These are phyloP conservation scores for Clavariopsis aquatica DNA, from an alignment of 495 filamentous ascomycete genomes.

Conservation along the genomic window DNA sequence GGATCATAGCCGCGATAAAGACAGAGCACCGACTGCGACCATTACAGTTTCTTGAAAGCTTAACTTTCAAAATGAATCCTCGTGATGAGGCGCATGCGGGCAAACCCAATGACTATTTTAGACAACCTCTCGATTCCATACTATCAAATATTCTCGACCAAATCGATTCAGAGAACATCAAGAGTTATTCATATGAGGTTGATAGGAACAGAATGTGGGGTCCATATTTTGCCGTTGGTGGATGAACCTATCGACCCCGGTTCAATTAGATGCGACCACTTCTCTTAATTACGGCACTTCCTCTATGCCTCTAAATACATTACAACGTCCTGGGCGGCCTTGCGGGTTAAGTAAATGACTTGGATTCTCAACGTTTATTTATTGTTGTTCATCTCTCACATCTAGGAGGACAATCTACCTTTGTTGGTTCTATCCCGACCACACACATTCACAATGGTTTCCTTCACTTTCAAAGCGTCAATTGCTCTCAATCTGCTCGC, in stretches of 20 bases:
- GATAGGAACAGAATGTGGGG: conserved; percentile 12
- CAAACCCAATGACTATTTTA: too few species aligned
- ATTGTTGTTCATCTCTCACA: neutral
- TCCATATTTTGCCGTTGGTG: conserved; percentile 19
- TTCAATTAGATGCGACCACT: conserved; percentile 6
- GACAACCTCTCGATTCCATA: neutral
- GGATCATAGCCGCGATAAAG: conserved; percentile 11
- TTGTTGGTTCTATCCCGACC: neutral
- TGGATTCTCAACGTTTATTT: neutral
- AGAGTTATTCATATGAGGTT: neutral
- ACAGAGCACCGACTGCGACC: neutral
- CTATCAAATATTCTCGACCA: neutral
- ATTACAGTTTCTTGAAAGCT: neutral
- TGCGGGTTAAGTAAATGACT: neutral
- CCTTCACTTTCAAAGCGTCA: neutral
- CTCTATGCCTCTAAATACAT: conserved; percentile 8
- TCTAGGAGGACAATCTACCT: neutral
- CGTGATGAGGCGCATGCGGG: too few species aligned
- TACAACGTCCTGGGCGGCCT: neutral
- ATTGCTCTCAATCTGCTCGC: neutral
- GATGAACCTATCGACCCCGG: conserved; percentile 2
- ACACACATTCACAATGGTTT: neutral
- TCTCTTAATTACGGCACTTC: conserved; percentile 14
- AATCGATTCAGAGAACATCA: neutral
- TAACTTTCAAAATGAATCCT: too few species aligned